phyloP scores from a whole-genome alignment of 2,329 filamentous ascomycete species.

The Boeremia exigua region DNA sequence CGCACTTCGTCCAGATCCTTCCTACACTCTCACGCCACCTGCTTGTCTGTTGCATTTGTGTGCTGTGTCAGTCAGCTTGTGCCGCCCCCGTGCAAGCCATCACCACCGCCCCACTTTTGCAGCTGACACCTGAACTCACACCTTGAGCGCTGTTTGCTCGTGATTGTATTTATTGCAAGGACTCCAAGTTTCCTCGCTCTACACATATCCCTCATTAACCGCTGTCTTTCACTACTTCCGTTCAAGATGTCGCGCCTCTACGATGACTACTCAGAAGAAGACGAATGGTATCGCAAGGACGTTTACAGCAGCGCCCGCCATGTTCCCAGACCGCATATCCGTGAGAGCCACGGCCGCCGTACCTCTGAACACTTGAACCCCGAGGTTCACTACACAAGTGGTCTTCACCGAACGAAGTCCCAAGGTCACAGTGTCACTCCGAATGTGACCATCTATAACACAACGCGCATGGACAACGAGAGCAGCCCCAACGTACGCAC shows the following conservation, averaged over 20 bases:
- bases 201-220: neutral
- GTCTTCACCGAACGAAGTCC: constrained; percentile 54
- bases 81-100: constrained; percentile 23
- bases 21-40: constrained; percentile 23
- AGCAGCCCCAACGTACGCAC: constrained; percentile 41
- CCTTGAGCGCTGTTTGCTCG: constrained; percentile 19
- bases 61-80: constrained; percentile 32
- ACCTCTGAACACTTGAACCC: constrained; percentile 41
- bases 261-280: constrained; percentile 30
- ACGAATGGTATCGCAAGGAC: constrained; percentile 40
- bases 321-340: constrained; percentile 28
- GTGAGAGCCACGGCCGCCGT: constrained; percentile 30
- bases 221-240: neutral
- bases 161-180: constrained; percentile 2
- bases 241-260: constrained; percentile 36
- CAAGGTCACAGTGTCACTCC: constrained; percentile 52
- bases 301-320: constrained; percentile 39
- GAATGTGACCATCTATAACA: constrained; percentile 56
- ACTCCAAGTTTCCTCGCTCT: neutral
- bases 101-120: constrained; percentile 28
- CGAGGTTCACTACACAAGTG: constrained; percentile 34
- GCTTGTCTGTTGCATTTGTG: constrained; percentile 18
- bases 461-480: constrained; percentile 48
- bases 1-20: constrained; percentile 24
- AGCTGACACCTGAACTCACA: constrained; percentile 21